Evolutionary conservation across 148 eudicot genomes (phyloP), one percentile per base, ranked within the genome.

Genomic region (Heliamphora exappendiculata): DNA sequence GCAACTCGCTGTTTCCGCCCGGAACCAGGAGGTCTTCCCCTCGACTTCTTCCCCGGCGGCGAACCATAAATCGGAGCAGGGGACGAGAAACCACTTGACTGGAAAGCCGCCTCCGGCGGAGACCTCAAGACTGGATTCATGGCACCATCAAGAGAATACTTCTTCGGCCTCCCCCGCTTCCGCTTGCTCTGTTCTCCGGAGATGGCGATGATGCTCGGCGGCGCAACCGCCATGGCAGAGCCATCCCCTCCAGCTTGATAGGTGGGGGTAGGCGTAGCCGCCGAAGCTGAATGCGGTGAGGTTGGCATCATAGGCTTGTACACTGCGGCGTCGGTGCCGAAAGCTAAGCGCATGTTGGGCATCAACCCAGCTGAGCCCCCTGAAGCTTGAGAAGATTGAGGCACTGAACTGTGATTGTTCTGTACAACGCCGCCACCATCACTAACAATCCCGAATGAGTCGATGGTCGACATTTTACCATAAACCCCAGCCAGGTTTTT

Each of bases 151-250:
- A 86, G 67, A 19, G 75, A 82, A 69, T 87, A 85, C 84, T 87
- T 87, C 75, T 88, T 78, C 6, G 90, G 90, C 75, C 90, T 79
- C 54, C 90, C 90, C 51, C 90, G 79, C 77, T 77, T 87, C 85
- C 79, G 76, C 82, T 76, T 85, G 16, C 29, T 28, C 45, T 70
- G 78, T 63, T 82, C 85, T 16, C 75, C 76, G 5, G 12, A 36
- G n/a, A 13, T 44, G 63, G 34, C 26, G 49, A 16, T 2, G 6
- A 66, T 65, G 69, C 2, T 54, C 50, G 47, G 26, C 67, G 33
- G 24, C 49, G 33, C 54, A 44, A 8, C 57, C 63, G 72, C 55
- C 19, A 76, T 70, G 11, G 66, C 80, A 24, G 81, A 77, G 6
- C 75, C 60, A 8, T 78, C 72, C 47, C 59, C 72, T 0, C 76